Percentiles rank a stretch among this genome's conserved stretches.
Conservation (phyloP, 139 green algal genomes). For the Micractinium conductrix region DNA sequence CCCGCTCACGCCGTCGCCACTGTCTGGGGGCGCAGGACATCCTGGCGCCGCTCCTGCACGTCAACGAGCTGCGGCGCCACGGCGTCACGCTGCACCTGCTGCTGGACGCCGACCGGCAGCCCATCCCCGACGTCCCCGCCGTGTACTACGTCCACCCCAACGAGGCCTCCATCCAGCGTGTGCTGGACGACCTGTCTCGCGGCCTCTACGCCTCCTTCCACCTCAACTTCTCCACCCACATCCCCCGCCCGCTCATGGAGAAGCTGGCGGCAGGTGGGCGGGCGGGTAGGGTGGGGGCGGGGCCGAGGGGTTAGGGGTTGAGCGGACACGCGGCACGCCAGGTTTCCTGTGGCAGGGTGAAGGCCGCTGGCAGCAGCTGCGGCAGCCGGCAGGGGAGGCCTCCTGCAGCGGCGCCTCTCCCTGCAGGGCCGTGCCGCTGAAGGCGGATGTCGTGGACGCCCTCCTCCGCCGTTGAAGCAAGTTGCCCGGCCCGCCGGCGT, state of each 20-base stretch:
- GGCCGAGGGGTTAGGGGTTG: too few relatives aligned
- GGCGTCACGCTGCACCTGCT: slow-evolving; percentile 96
- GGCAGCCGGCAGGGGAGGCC: too few relatives aligned
- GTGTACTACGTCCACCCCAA: slow-evolving; percentile 95
- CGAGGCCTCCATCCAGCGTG: slow-evolving; percentile 70
- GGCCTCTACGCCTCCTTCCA: slow-evolving; percentile 93
- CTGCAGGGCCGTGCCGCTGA: too few relatives aligned
- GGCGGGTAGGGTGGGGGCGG: background rate
- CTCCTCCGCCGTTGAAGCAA: background rate
- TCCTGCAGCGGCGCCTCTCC: too few relatives aligned
- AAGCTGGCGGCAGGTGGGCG: slow-evolving; percentile 61
- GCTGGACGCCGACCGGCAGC: slow-evolving; percentile 87
- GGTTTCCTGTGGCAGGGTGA: too few relatives aligned
- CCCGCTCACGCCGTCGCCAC: too few relatives aligned
- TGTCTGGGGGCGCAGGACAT: too few relatives aligned
- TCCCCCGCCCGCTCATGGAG: slow-evolving; percentile 83
- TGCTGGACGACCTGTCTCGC: slow-evolving; percentile 74
- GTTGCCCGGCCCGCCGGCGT: slow-evolving; percentile 16
- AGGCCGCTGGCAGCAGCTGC: background rate
- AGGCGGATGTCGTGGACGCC: too few relatives aligned
- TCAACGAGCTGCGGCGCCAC: slow-evolving; percentile 90
- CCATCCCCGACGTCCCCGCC: slow-evolving; percentile 96
- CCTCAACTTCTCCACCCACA: slow-evolving; percentile 90
- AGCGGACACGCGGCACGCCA: too few relatives aligned
- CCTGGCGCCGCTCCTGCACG: slow-evolving; percentile 90